A percentile compares a stretch with the other conserved stretches of the same genome.
These are phyloP conservation scores for Nigrospora osmanthi DNA, from an alignment of 2,329 filamentous ascomycete genomes.

Conservation along the genomic window DNA sequence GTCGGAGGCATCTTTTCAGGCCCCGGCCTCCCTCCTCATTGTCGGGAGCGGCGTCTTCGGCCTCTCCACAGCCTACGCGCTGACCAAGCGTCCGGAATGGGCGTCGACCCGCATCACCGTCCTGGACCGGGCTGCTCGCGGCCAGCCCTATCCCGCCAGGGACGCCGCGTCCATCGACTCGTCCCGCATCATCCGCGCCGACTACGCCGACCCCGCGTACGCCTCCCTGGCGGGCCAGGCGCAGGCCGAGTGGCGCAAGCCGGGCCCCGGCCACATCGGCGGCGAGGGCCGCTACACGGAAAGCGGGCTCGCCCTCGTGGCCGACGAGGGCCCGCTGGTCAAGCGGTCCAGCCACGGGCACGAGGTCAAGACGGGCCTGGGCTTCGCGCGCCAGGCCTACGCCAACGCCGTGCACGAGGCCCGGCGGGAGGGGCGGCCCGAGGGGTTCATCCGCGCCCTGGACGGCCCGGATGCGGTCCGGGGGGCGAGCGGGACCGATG, in stretches of 20 bases:
- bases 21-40: slow-evolving; percentile 46
- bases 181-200: slow-evolving; percentile 58
- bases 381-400: slow-evolving; percentile 54
- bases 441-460: slow-evolving; percentile 34
- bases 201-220: slow-evolving; percentile 79
- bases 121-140: slow-evolving; percentile 39
- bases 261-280: slow-evolving; percentile 45
- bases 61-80: slow-evolving; percentile 49
- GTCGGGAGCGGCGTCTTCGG: slow-evolving; percentile 50
- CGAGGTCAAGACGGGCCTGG: slow-evolving; percentile 37
- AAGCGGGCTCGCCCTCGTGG: slow-evolving; percentile 59
- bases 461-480: slow-evolving; percentile 35
- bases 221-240: slow-evolving; percentile 64
- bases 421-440: slow-evolving; percentile 25
- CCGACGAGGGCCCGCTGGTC: slow-evolving; percentile 30
- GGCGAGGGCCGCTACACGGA: slow-evolving; percentile 62
- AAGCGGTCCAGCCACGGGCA: slow-evolving; percentile 16
- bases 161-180: slow-evolving; percentile 56
- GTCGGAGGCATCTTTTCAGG: slow-evolving; percentile 3
- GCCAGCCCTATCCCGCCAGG: slow-evolving; percentile 40
- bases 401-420: slow-evolving; percentile 51
- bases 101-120: slow-evolving; percentile 46
- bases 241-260: slow-evolving; percentile 60
- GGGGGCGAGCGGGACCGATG: slow-evolving; percentile 36
- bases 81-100: slow-evolving; percentile 55